phyloP scores from a whole-genome alignment of 176 grass and related monocot genomes.

The Carex parvula region DNA sequence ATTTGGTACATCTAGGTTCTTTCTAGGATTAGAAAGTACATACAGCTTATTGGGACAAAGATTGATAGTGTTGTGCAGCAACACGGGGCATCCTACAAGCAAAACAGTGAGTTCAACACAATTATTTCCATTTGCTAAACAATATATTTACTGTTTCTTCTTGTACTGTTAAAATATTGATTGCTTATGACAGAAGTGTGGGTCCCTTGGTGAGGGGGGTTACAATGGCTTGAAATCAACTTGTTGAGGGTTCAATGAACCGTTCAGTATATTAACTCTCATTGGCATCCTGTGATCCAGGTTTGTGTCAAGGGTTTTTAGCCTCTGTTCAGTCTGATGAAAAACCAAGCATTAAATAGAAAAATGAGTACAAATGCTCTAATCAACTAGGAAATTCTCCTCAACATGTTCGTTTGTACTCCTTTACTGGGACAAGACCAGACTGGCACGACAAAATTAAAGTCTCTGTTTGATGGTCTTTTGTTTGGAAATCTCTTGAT shows the following conservation, averaged over 20 bases:
- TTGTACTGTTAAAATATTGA: neutral
- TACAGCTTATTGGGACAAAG: slow-evolving; percentile 89
- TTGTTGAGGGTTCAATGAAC: neutral
- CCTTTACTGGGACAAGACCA: neutral
- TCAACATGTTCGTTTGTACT: neutral
- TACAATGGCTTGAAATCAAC: neutral
- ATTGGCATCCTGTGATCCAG: neutral
- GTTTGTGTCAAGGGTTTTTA: neutral
- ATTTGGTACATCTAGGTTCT: slow-evolving; percentile 68
- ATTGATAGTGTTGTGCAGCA: slow-evolving; percentile 75
- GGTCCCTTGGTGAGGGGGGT: neutral
- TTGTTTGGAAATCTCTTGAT: slow-evolving; percentile 9
- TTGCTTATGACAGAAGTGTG: neutral
- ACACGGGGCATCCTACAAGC: slow-evolving; percentile 85
- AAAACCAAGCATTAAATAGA: slow-evolving; percentile 6
- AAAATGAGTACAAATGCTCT: neutral
- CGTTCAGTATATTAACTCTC: neutral
- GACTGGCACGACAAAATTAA: neutral
- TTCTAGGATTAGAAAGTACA: slow-evolving; percentile 91
- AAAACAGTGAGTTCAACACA: slow-evolving; percentile 61
- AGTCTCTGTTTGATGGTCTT: neutral
- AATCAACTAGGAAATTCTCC: neutral
- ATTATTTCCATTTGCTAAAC: neutral
- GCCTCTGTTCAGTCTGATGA: neutral
- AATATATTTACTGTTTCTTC: neutral